Evolutionary conservation across 164 flowering plant species (phyloP), one percentile per base, ranked within the genome.

Genomic region (Chimonanthus praecox): DNA sequence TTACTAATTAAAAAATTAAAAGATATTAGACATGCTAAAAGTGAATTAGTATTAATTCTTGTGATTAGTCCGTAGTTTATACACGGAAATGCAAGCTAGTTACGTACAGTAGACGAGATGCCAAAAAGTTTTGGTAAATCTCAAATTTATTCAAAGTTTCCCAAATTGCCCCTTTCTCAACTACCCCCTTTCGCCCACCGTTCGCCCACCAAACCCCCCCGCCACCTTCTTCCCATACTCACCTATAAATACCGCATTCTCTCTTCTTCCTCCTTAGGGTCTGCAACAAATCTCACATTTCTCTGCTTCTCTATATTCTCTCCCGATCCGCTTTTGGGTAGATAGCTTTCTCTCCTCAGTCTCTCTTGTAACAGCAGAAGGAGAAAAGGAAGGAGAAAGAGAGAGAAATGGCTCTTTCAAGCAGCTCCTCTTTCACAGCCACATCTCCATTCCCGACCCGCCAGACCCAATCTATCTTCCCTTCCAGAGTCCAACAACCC

Each of bases 401-500:
- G 44, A 21, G 64, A 49, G 61, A 20, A 71, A 77, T 80, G 83
- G 80, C 80, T 44, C 66, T 77, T 3, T 15, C 82, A 63, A 74
- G 66, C 72, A 20, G 51, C 58, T 64, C 76, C 49, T 71, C 72
- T 46, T 66, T 76, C 67, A 66, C 79, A 48, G 4, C 74, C 70
- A 72, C 74, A 68, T 71, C 77, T 47, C 74, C 64, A 11, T 71
- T 73, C 63, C 73, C 7, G 33, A 11, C 67, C 21, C 71, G 16
- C 70, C 70, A 76, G 50, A 7, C 72, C 63, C 43, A 69, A 58
- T 62, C 80, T 13, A 71, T 75, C 58, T 72, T 69, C 71, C 72
- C 73, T 1, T 76, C 73, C 78, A 78, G 76, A 47, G 13, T 69
- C 72, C 67, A 67, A 68, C 80, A 73, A 66, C 49, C 75, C 68